Evolutionary conservation across 2,329 filamentous ascomycete species (phyloP), one percentile per base, ranked within the genome.

Genomic region (Diatrype stigma): DNA sequence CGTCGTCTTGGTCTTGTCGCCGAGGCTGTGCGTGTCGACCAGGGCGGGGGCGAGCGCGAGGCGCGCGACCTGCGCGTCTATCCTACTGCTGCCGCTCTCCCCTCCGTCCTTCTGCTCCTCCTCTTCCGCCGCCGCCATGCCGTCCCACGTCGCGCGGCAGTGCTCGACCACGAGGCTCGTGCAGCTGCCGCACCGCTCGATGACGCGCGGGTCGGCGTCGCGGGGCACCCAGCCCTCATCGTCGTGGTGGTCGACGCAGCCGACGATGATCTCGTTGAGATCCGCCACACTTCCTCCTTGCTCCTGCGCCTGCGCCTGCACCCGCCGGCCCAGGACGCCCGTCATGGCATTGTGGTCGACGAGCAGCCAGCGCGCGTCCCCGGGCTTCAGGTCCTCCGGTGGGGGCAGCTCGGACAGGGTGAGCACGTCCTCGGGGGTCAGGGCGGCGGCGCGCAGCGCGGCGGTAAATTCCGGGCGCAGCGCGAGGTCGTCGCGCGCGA

Each of bases 311-410:
- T n/a, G n/a, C n/a, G n/a, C n/a, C n/a, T n/a, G n/a, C n/a, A n/a
- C n/a, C n/a, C n/a, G n/a, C n/a, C 65, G 68, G 16, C 75, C 79
- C 16, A 93, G 71, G 14, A 69, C 61, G 0, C 87, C 87, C 6
- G 86, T 85, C 45, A 90, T 73, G 1, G 74, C 77, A 64, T 94
- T 94, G 73, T 94, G 90, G 69, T 94, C 89, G 3, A 94, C 87
- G 1, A 94, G 73, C 17, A 90, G 70, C 87, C 87, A 91, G 46
- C 73, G 74, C 1, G 86, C 86, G 45, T 82, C 78, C 23, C 78
- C 73, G 0, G 81, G 74, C 0, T 67, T 60, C 11, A 87, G 64
- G 38, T 63, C 68, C 3, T 60, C 56, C 40, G 42, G 49, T 60
- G 61, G 4, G 1, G 75, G 74, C 1, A 86, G 65, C 56, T 86